Evolutionary conservation across 257 asterid species (phyloP), one percentile per base, ranked within the genome.

Genomic region (Craterostigma plantagineum): DNA sequence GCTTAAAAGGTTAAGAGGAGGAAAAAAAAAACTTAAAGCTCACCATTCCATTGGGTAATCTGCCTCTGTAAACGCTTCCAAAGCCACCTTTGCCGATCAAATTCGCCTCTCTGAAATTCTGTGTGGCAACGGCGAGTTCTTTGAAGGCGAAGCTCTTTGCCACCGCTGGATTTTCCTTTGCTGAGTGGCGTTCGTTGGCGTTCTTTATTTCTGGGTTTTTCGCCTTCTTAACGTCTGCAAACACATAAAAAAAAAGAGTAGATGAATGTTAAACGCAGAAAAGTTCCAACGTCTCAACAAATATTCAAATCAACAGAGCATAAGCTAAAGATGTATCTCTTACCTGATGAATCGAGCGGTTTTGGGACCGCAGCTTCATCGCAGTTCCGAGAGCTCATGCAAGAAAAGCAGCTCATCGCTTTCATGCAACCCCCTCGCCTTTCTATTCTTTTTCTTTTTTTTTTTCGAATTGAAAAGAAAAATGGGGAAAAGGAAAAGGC

Each of bases 1-100:
- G n/a, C n/a, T n/a, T n/a, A n/a, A n/a, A n/a, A n/a, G n/a, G n/a
- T n/a, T n/a, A n/a, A n/a, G n/a, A n/a, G n/a, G n/a, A n/a, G n/a
- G n/a, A n/a, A n/a, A n/a, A n/a, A n/a, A n/a, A n/a, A n/a, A n/a
- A n/a, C n/a, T n/a, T n/a, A n/a, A n/a, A 37, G 37, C 67, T 65
- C 53, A 61, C 77, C 68, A 36, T n/a, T 39, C 65, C 68, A 36
- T 68, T 49, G 7, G 59, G 68, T 7, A 66, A 53, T 9, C 65
- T 64, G 33, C 77, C 77, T 51, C 63, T 70, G 63, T 62, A 70
- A 53, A 70, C 77, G 14, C 73, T 51, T 42, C 77, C 77, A 41
- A 70, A 70, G 11, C 77, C 77, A 16, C 77, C 77, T 66, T 65
- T 70, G n/a, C 77, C 77, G 15, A 69, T 53, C 53, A 65, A 63